These are phyloP conservation scores for Nothopassalora personata DNA, from an alignment of 2,329 filamentous ascomycete species.

Conservation along the genomic window DNA sequence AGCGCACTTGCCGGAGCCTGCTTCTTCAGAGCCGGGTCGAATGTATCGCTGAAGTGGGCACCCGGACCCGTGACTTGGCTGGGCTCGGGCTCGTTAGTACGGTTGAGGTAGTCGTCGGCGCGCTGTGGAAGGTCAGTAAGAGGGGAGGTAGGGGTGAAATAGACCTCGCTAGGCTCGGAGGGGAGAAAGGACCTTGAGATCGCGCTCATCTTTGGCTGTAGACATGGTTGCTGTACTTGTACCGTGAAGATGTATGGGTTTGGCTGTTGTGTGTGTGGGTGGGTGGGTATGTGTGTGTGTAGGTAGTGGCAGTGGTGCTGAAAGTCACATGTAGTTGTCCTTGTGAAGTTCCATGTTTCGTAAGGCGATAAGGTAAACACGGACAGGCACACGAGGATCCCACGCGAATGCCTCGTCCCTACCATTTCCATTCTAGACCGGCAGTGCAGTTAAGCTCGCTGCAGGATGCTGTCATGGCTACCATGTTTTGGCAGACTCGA, in stretches of 20 bases:
- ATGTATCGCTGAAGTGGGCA: slow-evolving; percentile 17
- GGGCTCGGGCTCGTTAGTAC: slow-evolving; percentile 15
- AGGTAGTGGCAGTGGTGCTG: background rate
- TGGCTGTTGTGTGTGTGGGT: background rate
- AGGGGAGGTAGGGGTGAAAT: background rate
- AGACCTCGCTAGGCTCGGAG: too few relatives aligned
- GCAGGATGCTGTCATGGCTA: slow-evolving; percentile 1
- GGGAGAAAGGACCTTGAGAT: background rate
- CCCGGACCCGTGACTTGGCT: slow-evolving; percentile 15
- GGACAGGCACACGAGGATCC: too few relatives aligned
- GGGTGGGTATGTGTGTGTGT: background rate
- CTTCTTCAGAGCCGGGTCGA: slow-evolving; percentile 13
- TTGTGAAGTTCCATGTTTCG: background rate
- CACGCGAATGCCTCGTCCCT: background rate
- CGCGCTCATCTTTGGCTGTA: background rate
- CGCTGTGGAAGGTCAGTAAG: background rate
- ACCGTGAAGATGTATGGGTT: background rate
- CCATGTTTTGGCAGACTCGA: background rate
- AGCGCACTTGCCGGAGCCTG: slow-evolving; percentile 6
- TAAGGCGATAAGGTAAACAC: background rate
- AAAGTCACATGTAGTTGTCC: background rate
- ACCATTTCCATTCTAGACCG: background rate
- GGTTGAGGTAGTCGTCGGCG: slow-evolving; percentile 15
- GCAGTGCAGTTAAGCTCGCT: background rate
- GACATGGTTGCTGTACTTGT: background rate